Evolutionary conservation across 192 early-diverging fungal genomes (phyloP).

Genomic region (Coemansia sp.): DNA sequence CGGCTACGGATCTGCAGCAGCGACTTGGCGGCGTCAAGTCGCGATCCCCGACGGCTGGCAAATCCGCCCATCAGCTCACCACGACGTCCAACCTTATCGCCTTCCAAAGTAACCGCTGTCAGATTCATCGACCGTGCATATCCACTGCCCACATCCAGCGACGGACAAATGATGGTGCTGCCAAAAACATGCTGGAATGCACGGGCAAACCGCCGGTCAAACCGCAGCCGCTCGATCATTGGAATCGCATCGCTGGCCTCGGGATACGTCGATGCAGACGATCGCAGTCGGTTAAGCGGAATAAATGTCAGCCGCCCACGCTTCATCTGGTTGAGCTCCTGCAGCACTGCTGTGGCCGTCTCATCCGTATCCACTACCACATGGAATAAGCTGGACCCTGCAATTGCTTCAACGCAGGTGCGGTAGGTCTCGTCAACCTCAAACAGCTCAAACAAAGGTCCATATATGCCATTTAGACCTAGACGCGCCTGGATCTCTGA

Average conservation of each 20-base stretch:
- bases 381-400: constrained; percentile 86
- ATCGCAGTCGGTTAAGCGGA: constrained; percentile 85
- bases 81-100: constrained; percentile 88
- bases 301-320: constrained; percentile 91
- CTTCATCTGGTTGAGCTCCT: constrained; percentile 52
- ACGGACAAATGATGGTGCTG: constrained; percentile 81
- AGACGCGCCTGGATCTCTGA: constrained; percentile 63
- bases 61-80: constrained; percentile 93
- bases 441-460: constrained; percentile 90
- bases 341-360: constrained; percentile 76
- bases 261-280: constrained; percentile 60
- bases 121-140: constrained; percentile 76
- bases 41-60: constrained; percentile 67
- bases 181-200: constrained; percentile 94
- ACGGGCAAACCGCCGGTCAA: constrained; percentile 63
- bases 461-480: constrained; percentile 74
- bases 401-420: constrained; percentile 87
- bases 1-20: constrained; percentile 43
- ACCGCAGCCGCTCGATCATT: constrained; percentile 76
- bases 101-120: constrained; percentile 86
- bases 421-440: constrained; percentile 78
- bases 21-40: constrained; percentile 69
- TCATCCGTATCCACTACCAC: constrained; percentile 93
- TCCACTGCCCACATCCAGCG: constrained; percentile 73
- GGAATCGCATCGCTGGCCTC: constrained; percentile 72